Base-by-base conservation (phyloP, 306 rosid species). In the Dalbergia cultrata region DNA sequence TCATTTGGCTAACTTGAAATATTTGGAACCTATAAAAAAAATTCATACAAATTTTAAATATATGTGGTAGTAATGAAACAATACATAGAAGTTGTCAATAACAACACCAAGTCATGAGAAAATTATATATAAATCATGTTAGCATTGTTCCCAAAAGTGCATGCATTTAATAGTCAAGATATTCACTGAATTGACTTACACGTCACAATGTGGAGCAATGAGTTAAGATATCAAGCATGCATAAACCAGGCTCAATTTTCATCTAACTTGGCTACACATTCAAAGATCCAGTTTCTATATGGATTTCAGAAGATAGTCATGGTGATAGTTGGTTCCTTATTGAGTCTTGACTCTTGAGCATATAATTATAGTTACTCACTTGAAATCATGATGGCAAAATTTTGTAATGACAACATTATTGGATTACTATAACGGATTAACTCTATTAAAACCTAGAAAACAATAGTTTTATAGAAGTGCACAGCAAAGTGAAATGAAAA, bases 81-180 rank as follows among this genome's bases (percentile, higher is more conserved):
- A n/a, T n/a, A n/a, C n/a, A n/a, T n/a, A n/a, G n/a, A n/a, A n/a
- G n/a, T n/a, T n/a, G n/a, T n/a, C n/a, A n/a, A n/a, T n/a, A n/a
- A n/a, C n/a, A n/a, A n/a, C n/a, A n/a, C n/a, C n/a, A n/a, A n/a
- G n/a, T n/a, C n/a, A n/a, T n/a, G n/a, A n/a, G n/a, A n/a, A n/a
- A n/a, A n/a, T n/a, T n/a, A n/a, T n/a, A n/a, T n/a, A n/a, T n/a
- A n/a, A n/a, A n/a, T n/a, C n/a, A n/a, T n/a, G n/a, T n/a, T n/a
- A n/a, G n/a, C n/a, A n/a, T n/a, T 63, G 72, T 35, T 7, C 10
- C 62, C 26, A 49, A 63, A 76, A 34, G 52, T 31, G 33, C 50
- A 63, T 76, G 80, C 50, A 49, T 63, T 18, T 49, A 60, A n/a
- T 31, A 12, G 43, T 61, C 49, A 45, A 75, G 71, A 49, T 75